These are phyloP conservation scores for Achaetomium macrosporum DNA, from an alignment of 2,329 filamentous ascomycete species.

Conservation along the genomic window DNA sequence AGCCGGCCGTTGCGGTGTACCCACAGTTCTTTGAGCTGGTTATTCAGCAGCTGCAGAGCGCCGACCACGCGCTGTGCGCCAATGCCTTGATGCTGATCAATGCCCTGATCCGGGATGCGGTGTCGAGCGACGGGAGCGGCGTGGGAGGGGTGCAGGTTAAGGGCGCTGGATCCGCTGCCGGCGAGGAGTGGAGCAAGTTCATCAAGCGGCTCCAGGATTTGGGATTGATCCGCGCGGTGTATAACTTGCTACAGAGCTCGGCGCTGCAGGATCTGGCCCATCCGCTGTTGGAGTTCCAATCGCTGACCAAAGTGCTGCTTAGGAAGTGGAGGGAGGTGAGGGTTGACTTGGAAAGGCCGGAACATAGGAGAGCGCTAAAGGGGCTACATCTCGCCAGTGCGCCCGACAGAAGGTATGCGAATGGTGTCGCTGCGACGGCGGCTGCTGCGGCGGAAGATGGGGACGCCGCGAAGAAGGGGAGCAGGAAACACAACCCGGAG, in stretches of 20 bases:
- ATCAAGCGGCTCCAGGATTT: conserved; percentile 91
- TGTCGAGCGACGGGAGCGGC: conserved; percentile 61
- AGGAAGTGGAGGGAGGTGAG: conserved; percentile 81
- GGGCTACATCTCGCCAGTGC: conserved; percentile 78
- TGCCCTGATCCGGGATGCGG: conserved; percentile 84
- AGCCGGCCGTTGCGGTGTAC: conserved; percentile 84
- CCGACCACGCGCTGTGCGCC: conserved; percentile 90
- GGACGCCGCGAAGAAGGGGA: conserved; percentile 50
- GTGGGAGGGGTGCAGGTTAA: conserved; percentile 28
- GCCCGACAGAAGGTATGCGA: conserved; percentile 50
- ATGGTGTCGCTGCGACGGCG: conserved; percentile 31
- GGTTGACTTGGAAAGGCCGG: conserved; percentile 78
- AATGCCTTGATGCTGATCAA: conserved; percentile 96
- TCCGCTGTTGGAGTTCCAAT: conserved; percentile 88
- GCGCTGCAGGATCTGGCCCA: conserved; percentile 85
- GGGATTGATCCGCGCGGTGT: conserved; percentile 87
- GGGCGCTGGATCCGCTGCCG: conserved; percentile 31
- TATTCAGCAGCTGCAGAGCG: conserved; percentile 83
- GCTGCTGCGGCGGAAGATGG: conserved; percentile 27
- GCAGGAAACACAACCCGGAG: conserved; percentile 71
- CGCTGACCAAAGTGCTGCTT: conserved; percentile 78
- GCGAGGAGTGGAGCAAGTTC: conserved; percentile 87
- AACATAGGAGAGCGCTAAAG: conserved; percentile 83
- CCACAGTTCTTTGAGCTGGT: conserved; percentile 93
- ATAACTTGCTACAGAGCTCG: conserved; percentile 88